These are phyloP conservation scores for Daedaleopsis sinensis DNA, from an alignment of 768 basidiomycete species.

Conservation along the genomic window DNA sequence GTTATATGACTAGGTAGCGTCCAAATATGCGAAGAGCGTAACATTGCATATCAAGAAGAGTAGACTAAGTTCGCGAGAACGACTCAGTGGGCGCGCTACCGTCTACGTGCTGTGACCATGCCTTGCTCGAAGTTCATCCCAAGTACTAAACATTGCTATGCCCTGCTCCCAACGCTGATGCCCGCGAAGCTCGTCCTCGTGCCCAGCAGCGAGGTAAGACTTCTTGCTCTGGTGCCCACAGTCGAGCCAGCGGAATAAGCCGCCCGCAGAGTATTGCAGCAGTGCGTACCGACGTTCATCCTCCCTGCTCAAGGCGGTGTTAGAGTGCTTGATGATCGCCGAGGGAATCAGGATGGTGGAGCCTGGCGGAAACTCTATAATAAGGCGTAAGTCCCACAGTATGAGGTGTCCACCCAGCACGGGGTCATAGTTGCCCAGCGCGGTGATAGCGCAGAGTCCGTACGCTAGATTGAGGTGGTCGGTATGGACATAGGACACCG, in stretches of 20 bases:
- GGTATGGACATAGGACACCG: neutral
- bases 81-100: no score
- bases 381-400: conserved; percentile 16
- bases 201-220: no score
- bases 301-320: conserved; percentile 1
- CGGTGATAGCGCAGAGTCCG: conserved; percentile 18
- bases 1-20: no score
- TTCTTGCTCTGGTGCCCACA: neutral
- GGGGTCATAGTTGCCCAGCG: conserved; percentile 20
- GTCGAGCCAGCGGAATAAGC: conserved; percentile 13
- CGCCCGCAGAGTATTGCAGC: conserved; percentile 12
- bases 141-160: no score
- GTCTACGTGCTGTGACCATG: no score
- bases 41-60: no score
- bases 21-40: no score
- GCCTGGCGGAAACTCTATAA: conserved; percentile 29
- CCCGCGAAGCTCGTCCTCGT: no score
- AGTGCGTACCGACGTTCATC: conserved; percentile 7
- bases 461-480: conserved; percentile 8
- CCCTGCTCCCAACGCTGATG: no score
- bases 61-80: no score
- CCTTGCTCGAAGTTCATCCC: no score
- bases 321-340: conserved; percentile 21
- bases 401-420: conserved; percentile 22
- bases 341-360: conserved; percentile 24